phyloP scores from a whole-genome alignment of 139 green algal genomes.

The Closterium sp. region DNA sequence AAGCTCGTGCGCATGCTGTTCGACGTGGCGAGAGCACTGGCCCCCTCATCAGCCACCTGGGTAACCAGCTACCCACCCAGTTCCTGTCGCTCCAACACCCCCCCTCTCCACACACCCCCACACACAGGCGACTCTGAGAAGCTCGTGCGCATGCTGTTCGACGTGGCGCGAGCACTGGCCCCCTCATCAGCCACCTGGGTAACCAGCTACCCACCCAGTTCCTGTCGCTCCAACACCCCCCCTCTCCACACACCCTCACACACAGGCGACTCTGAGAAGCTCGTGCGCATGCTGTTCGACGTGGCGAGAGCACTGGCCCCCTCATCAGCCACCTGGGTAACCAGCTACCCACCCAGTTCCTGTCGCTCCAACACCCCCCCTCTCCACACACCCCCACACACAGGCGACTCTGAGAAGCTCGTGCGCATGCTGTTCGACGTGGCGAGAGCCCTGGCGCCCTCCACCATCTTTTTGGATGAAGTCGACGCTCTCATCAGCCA shows the following conservation, averaged over 20 bases:
- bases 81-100: no score
- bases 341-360: constrained; percentile 71
- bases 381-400: no score
- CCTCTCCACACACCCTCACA: no score
- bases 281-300: constrained; percentile 91
- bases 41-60: constrained; percentile 22
- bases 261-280: constrained; percentile 93
- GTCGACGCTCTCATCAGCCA: constrained; percentile 45
- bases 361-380: no score
- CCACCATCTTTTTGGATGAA: constrained; percentile 57
- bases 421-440: constrained; percentile 91
- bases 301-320: constrained; percentile 67
- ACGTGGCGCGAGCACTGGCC: constrained; percentile 69
- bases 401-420: constrained; percentile 96
- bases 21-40: constrained; percentile 74
- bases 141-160: constrained; percentile 89
- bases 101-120: no score
- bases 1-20: constrained; percentile 95
- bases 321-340: constrained; percentile 60
- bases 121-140: constrained; percentile 91
- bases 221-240: no score
- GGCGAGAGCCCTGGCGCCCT: constrained; percentile 59
- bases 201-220: no score
- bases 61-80: no score
- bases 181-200: constrained; percentile 59